Percentiles rank a stretch among this genome's conserved stretches.
phyloP scores from a whole-genome alignment of 2,329 filamentous ascomycete species.

The Ophiocordyceps camponoti-rufipedis region DNA sequence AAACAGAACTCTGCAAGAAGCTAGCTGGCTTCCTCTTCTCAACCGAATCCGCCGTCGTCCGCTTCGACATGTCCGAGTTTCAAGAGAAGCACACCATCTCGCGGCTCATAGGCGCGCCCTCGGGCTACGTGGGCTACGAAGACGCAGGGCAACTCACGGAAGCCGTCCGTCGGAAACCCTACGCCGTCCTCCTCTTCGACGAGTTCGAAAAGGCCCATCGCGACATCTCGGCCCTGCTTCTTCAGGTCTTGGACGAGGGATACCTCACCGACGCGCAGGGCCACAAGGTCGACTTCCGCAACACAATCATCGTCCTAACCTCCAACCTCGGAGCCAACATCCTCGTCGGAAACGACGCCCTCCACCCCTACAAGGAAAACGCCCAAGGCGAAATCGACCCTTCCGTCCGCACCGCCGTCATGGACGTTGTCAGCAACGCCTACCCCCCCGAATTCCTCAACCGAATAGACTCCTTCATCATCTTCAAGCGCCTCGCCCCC shows the following conservation, averaged over 20 bases:
- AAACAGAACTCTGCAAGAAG: constrained; percentile 94
- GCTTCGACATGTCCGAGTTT: constrained; percentile 99
- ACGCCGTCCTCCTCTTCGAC: constrained; percentile 95
- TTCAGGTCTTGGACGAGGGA: constrained; percentile 98
- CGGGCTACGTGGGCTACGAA: constrained; percentile 93
- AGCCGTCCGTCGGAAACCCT: constrained; percentile 79
- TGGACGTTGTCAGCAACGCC: constrained; percentile 79
- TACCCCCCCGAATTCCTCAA: constrained; percentile 98
- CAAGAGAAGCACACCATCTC: constrained; percentile 92
- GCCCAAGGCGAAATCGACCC: constrained; percentile 69
- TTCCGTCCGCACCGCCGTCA: constrained; percentile 73
- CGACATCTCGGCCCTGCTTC: constrained; percentile 84
- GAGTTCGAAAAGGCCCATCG: constrained; percentile 99
- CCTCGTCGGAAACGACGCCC: constrained; percentile 59
- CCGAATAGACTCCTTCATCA: constrained; percentile 87
- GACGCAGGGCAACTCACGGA: constrained; percentile 92
- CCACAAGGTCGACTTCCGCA: constrained; percentile 81
- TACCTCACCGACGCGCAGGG: constrained; percentile 97
- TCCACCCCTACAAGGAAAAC: constrained; percentile 45
- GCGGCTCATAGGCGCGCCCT: constrained; percentile 93
- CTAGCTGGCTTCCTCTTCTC: constrained; percentile 97
- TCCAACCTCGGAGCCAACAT: constrained; percentile 93
- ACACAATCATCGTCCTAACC: constrained; percentile 99
- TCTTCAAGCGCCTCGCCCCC: constrained; percentile 91
- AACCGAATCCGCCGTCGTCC: constrained; percentile 91